Percentiles rank a stretch among this genome's conserved stretches.
These are phyloP conservation scores for Diplocarpon mali DNA, from an alignment of 2,329 filamentous ascomycete genomes.

Conservation along the genomic window DNA sequence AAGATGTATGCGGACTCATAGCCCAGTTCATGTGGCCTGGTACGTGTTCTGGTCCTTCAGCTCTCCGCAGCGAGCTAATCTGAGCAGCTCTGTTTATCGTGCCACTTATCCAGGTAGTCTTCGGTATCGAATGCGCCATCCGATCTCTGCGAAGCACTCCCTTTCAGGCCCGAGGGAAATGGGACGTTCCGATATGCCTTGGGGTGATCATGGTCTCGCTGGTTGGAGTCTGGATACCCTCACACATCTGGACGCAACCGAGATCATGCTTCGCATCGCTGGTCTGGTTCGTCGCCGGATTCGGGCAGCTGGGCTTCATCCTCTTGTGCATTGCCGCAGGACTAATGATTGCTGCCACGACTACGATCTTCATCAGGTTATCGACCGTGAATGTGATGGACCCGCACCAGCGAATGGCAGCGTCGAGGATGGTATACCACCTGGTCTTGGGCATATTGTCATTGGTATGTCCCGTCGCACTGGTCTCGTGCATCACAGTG, in stretches of 20 bases:
- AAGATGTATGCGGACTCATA: slow-evolving; percentile 38
- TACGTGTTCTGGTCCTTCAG: slow-evolving; percentile 26
- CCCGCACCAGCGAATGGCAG: slow-evolving; percentile 47
- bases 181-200: slow-evolving; percentile 48
- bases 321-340: slow-evolving; percentile 41
- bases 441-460: slow-evolving; percentile 41
- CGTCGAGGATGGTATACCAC: slow-evolving; percentile 62
- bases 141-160: slow-evolving; percentile 43
- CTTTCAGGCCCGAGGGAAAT: slow-evolving; percentile 48
- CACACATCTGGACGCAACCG: slow-evolving; percentile 41
- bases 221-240: slow-evolving; percentile 47
- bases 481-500: background rate
- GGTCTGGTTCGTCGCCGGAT: slow-evolving; percentile 55
- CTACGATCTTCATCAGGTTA: slow-evolving; percentile 46
- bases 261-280: slow-evolving; percentile 56
- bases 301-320: slow-evolving; percentile 45
- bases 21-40: slow-evolving; percentile 51
- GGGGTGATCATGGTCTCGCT: slow-evolving; percentile 38
- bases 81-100: slow-evolving; percentile 54
- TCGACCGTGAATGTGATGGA: slow-evolving; percentile 44
- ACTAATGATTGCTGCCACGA: slow-evolving; percentile 38
- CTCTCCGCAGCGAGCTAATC: slow-evolving; percentile 12
- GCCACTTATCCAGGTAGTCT: slow-evolving; percentile 54
- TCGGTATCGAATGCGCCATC: slow-evolving; percentile 49
- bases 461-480: slow-evolving; percentile 36